Evolutionary conservation across 1,284 basidiomycete species (phyloP).

Genomic region (Phlebopus sp.): DNA sequence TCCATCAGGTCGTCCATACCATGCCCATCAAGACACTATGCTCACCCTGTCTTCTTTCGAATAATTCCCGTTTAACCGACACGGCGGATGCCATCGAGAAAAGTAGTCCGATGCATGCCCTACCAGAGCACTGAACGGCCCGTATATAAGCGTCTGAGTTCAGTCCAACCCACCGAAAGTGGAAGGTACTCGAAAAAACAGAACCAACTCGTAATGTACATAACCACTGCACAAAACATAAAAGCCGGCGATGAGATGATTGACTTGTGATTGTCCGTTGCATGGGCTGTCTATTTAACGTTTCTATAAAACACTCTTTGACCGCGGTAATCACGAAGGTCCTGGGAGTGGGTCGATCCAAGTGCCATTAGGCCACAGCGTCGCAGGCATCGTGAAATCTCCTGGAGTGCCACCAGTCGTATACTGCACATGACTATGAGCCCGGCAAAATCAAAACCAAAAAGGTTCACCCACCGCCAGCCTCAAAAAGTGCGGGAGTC

Average conservation of each 20-base stretch:
- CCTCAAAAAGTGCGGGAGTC: slow-evolving; percentile 79
- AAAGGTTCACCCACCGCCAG: slow-evolving; percentile 64
- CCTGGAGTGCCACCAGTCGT: slow-evolving; percentile 52
- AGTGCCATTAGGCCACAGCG: slow-evolving; percentile 76
- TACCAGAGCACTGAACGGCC: not conserved
- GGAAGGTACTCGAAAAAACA: not conserved
- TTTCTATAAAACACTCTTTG: not conserved
- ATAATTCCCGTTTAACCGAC: slow-evolving; percentile 17
- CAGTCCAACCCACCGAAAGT: slow-evolving; percentile 12
- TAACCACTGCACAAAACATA: slow-evolving; percentile 8
- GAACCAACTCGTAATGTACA: too few species aligned
- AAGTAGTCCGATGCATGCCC: slow-evolving; percentile 9
- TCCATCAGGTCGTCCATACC: slow-evolving; percentile 3
- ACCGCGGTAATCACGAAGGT: slow-evolving; percentile 44
- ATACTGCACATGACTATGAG: slow-evolving; percentile 42
- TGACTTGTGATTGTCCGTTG: not conserved
- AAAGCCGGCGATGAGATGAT: too few species aligned
- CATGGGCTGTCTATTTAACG: not conserved
- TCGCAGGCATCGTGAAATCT: slow-evolving; percentile 82
- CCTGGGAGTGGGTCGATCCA: slow-evolving; percentile 74
- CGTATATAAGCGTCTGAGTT: slow-evolving; percentile 10
- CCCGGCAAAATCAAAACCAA: not conserved
- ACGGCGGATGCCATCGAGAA: slow-evolving; percentile 22
- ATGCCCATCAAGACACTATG: not conserved
- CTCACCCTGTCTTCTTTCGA: slow-evolving; percentile 27